Conservation (phyloP, 2,329 filamentous ascomycete genomes). For the Stachybotrys chartarum region DNA sequence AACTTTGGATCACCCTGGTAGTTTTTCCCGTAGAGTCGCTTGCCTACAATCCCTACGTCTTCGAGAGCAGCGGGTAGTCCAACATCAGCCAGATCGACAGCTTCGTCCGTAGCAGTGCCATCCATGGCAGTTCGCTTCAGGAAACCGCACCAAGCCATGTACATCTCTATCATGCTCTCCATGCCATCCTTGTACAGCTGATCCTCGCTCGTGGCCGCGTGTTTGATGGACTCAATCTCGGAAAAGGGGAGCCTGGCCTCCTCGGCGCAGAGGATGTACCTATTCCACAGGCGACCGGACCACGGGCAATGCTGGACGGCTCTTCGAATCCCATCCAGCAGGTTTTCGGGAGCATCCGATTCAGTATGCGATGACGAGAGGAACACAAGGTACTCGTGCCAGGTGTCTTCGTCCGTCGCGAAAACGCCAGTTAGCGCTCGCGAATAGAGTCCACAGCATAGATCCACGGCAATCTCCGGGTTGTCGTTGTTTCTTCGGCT, state of each 20-base stretch:
- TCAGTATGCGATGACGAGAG: slow-evolving; percentile 43
- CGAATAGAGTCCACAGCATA: slow-evolving; percentile 65
- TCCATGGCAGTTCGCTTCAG: slow-evolving; percentile 79
- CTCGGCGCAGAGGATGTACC: slow-evolving; percentile 80
- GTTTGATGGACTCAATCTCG: slow-evolving; percentile 84
- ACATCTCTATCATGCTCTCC: slow-evolving; percentile 82
- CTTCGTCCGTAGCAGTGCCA: slow-evolving; percentile 67
- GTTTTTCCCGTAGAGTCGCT: slow-evolving; percentile 62
- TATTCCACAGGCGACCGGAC: slow-evolving; percentile 86
- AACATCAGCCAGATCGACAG: slow-evolving; percentile 82
- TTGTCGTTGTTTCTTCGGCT: slow-evolving; percentile 42
- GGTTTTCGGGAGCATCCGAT: slow-evolving; percentile 27
- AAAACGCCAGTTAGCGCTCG: slow-evolving; percentile 66
- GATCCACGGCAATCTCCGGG: slow-evolving; percentile 35
- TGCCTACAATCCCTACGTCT: slow-evolving; percentile 73
- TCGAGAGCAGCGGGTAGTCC: slow-evolving; percentile 81
- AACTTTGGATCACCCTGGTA: slow-evolving; percentile 86
- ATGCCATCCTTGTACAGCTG: slow-evolving; percentile 80
- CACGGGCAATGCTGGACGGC: slow-evolving; percentile 88
- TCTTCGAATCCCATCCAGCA: slow-evolving; percentile 68
- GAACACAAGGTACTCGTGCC: slow-evolving; percentile 80
- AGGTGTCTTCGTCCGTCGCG: slow-evolving; percentile 65
- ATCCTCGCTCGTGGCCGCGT: slow-evolving; percentile 80
- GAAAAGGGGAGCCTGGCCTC: slow-evolving; percentile 68
- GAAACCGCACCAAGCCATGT: slow-evolving; percentile 91